Evolutionary conservation across 2,329 filamentous ascomycete species (phyloP).

Genomic region (Aspergillus fructus): DNA sequence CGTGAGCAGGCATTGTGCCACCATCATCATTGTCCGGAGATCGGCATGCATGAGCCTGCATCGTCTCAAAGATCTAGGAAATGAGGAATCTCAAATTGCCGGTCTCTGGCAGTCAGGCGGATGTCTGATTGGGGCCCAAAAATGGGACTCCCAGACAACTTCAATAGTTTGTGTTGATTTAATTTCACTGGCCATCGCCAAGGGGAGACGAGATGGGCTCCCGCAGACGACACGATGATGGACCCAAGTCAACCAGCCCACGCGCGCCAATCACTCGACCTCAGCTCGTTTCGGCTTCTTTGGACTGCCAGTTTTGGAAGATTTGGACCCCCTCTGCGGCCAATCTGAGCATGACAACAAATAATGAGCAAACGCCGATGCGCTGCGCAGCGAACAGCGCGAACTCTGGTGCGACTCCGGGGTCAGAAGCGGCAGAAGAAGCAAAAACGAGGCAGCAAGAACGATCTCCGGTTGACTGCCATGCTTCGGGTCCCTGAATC

Average conservation of each 20-base stretch:
- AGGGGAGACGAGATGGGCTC: not conserved
- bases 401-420: no score
- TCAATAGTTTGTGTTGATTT: not conserved
- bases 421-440: not conserved
- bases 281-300: constrained; percentile 1
- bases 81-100: not conserved
- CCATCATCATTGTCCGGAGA: not conserved
- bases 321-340: not conserved
- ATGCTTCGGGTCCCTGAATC: not conserved
- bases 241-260: not conserved
- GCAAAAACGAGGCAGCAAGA: constrained; percentile 1
- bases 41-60: not conserved
- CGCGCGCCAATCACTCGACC: not conserved
- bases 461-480: constrained; percentile 1
- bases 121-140: not conserved
- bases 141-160: not conserved
- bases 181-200: constrained; percentile 5
- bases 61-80: not conserved
- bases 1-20: not conserved
- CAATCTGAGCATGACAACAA: constrained; percentile 12
- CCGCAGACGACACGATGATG: not conserved
- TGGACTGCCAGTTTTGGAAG: constrained; percentile 1
- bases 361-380: not conserved
- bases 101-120: not conserved
- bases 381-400: not conserved